Percentiles rank a stretch among this genome's conserved stretches.
These are phyloP conservation scores for Penicillium canariense DNA, from an alignment of 495 filamentous ascomycete species.

Conservation along the genomic window DNA sequence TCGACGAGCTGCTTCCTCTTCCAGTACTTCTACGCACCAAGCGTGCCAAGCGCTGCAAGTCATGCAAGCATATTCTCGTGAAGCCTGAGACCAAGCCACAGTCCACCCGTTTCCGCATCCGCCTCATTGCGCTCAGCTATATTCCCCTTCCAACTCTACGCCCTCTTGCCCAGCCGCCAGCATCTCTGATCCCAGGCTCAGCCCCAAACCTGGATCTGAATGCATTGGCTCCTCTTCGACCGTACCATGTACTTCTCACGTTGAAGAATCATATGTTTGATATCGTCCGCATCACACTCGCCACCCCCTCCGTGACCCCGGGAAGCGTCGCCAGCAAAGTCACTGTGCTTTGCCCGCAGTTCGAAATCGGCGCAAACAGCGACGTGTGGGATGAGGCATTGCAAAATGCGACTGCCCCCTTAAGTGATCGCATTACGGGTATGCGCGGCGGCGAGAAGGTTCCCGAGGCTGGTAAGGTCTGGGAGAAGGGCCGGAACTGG, in stretches of 20 bases:
- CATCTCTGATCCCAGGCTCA: conserved; percentile 22
- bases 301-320: conserved; percentile 77
- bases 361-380: conserved; percentile 91
- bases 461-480: conserved; percentile 89
- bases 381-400: conserved; percentile 96
- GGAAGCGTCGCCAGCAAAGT: conserved; percentile 75
- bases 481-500: conserved; percentile 94
- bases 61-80: conserved; percentile 90
- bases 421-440: conserved; percentile 30
- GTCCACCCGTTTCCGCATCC: conserved; percentile 83
- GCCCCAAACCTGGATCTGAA: conserved; percentile 39
- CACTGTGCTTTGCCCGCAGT: conserved; percentile 90
- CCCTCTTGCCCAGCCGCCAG: conserved; percentile 51
- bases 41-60: conserved; percentile 85
- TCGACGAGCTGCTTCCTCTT: conserved; percentile 70
- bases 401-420: conserved; percentile 39
- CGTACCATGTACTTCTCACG: conserved; percentile 81
- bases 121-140: conserved; percentile 83
- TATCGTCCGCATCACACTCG: conserved; percentile 78
- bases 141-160: conserved; percentile 76
- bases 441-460: conserved; percentile 51
- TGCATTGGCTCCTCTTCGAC: conserved; percentile 60
- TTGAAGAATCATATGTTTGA: conserved; percentile 95
- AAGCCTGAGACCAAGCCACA: conserved; percentile 90
- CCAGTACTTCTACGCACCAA: conserved; percentile 83